Conservation (phyloP, 75 land plant genomes). For the Azolla pinnata region DNA sequence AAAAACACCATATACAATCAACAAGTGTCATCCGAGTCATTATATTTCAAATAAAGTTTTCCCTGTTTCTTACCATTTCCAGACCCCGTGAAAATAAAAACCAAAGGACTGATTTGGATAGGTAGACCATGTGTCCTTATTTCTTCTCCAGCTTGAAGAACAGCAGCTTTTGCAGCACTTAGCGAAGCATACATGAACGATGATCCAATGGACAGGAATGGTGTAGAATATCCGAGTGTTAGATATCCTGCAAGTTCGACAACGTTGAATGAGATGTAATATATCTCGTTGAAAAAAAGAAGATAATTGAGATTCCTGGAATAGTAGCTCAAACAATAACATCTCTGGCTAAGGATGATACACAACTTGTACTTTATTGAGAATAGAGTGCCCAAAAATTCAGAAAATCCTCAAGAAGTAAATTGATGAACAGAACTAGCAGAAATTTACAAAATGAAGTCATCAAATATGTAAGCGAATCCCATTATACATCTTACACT, state of each 20-base stretch:
- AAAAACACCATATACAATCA: constrained; percentile 3
- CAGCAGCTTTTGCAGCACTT: constrained; percentile 87
- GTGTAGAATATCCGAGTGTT: constrained; percentile 85
- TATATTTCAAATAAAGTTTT: constrained; percentile 1
- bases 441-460: too few relatives aligned
- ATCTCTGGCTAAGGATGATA: too few relatives aligned
- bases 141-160: constrained; percentile 90
- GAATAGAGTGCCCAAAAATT: too few relatives aligned
- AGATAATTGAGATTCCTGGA: too few relatives aligned
- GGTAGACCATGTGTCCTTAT: constrained; percentile 75
- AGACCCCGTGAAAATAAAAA: constrained; percentile 86
- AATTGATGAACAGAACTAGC: too few relatives aligned
- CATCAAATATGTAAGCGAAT: too few relatives aligned
- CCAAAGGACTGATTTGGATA: constrained; percentile 67
- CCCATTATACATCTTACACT: too few relatives aligned
- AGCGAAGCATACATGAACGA: constrained; percentile 86
- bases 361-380: too few relatives aligned
- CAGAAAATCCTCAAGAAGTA: too few relatives aligned
- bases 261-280: too few relatives aligned
- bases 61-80: constrained; percentile 70
- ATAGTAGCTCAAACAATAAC: too few relatives aligned
- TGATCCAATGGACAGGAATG: constrained; percentile 81
- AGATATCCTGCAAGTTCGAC: constrained; percentile 77
- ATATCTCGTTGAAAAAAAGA: too few relatives aligned
- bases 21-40: not conserved